phyloP scores from a whole-genome alignment of 768 basidiomycete genomes.

The Tylopilus vinaceipallidus region DNA sequence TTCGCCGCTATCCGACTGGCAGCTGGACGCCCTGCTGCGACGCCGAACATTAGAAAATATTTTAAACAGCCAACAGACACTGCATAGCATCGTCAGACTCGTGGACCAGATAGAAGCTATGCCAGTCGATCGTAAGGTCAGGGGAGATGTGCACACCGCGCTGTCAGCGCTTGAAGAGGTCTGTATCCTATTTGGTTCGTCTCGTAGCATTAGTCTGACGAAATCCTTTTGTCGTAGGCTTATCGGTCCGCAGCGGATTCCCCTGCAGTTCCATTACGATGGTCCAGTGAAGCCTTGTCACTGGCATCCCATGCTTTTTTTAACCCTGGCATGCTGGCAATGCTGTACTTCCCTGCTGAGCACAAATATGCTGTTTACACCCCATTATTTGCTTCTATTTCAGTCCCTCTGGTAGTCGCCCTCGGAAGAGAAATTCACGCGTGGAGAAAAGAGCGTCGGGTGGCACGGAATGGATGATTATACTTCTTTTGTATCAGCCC shows the following conservation, averaged over 20 bases:
- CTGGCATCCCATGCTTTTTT: slow-evolving; percentile 89
- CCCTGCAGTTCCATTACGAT: slow-evolving; percentile 42
- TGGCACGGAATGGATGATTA: slow-evolving; percentile 14
- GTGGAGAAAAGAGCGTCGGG: slow-evolving; percentile 43
- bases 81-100: slow-evolving; percentile 79
- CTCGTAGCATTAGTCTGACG: slow-evolving; percentile 9
- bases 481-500: not conserved
- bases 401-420: slow-evolving; percentile 78
- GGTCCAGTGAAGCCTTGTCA: slow-evolving; percentile 61
- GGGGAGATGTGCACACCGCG: slow-evolving; percentile 65
- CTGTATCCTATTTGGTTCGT: slow-evolving; percentile 17
- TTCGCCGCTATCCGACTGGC: slow-evolving; percentile 61
- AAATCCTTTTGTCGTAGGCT: slow-evolving; percentile 17
- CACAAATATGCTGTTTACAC: slow-evolving; percentile 98
- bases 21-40: slow-evolving; percentile 76
- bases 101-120: slow-evolving; percentile 87
- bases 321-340: slow-evolving; percentile 92
- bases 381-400: slow-evolving; percentile 88
- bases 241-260: slow-evolving; percentile 18
- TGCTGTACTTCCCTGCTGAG: slow-evolving; percentile 96
- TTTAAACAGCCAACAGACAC: slow-evolving; percentile 64
- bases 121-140: slow-evolving; percentile 82
- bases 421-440: slow-evolving; percentile 67
- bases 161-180: slow-evolving; percentile 76
- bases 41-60: slow-evolving; percentile 69